These are phyloP conservation scores for Trypanosoma cruzi DNA, from an alignment of 208 protist genomes.

Conservation along the genomic window DNA sequence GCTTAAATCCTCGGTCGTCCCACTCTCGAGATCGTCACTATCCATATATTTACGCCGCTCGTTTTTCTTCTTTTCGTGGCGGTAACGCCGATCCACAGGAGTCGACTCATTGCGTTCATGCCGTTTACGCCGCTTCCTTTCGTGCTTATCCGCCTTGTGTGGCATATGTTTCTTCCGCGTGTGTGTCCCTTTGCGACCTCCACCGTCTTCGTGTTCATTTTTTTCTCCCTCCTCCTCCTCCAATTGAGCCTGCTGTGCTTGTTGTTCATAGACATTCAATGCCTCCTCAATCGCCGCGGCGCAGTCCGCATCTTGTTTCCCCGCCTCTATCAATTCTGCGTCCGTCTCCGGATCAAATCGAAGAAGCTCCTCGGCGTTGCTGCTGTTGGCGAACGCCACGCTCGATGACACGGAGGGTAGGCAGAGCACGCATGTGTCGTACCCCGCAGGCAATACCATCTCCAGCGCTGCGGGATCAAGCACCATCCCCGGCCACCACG, in stretches of 20 bases:
- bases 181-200: constrained; percentile 8
- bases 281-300: constrained; percentile 64
- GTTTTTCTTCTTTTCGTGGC: background rate
- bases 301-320: constrained; percentile 41
- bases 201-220: background rate
- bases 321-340: constrained; percentile 38
- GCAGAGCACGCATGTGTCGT: constrained; percentile 64
- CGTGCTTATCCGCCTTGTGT: constrained; percentile 26
- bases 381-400: constrained; percentile 53
- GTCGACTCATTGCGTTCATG: constrained; percentile 14
- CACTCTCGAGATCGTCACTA: constrained; percentile 6
- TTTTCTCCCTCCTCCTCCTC: constrained; percentile 3
- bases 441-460: constrained; percentile 42
- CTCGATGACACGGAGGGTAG: constrained; percentile 50
- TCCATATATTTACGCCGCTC: background rate
- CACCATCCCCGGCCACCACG: constrained; percentile 86
- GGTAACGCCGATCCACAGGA: background rate
- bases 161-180: constrained; percentile 1
- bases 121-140: constrained; percentile 25
- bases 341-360: constrained; percentile 36
- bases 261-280: constrained; percentile 26
- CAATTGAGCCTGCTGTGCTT: constrained; percentile 16
- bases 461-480: constrained; percentile 41
- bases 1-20: background rate
- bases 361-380: constrained; percentile 40